Base-by-base conservation (phyloP, 2,329 filamentous ascomycete species). In the Aspergillus arachidicola region DNA sequence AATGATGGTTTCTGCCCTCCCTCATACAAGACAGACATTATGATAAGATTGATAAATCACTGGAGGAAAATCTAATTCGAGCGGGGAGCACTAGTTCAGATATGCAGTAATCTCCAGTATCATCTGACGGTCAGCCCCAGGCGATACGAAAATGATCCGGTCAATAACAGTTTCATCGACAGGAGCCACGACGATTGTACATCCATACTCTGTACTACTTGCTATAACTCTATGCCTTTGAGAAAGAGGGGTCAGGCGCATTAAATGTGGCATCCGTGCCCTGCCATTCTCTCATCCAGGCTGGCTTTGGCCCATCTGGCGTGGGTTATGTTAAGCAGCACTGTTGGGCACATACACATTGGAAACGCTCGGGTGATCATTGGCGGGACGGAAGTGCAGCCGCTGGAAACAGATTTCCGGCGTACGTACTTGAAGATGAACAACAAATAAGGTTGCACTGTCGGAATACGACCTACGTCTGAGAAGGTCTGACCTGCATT, bases 381-480 rank as follows among this genome's bases (percentile, higher is more conserved):
- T 58, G 43, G 56, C n/a, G 11, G 51, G 32, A 48, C 14, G 32
- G 6, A 16, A 32, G 21, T 32, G 28, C 36, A 34, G 45, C 41
- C 7, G 28, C 41, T 58, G 56, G 56, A 58, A 58, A 58, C 56
- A 34, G 38, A 48, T 46, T 58, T 58, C 56, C 56, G 56, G 41
- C 21, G n/a, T 55, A n/a, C 21, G 6, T n/a, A n/a, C n/a, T n/a
- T 41, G 16, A n/a, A 41, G 9, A 7, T 55, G 51, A 55, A 55
- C n/a, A 14, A 38, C 51, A 38, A 55, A 55, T 55, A 26, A 38
- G 51, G 51, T 54, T 36, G 51, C 51, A 21, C 51, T 12, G 28
- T 32, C 51, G 30, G 51, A 36, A 55, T 36, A 55, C 51, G 34
- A 26, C 32, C 51, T 55, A 55, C 34, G 9, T 36, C 19, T 36